Evolutionary conservation across 768 basidiomycete species (phyloP).

Genomic region (Suillus ampliporus): DNA sequence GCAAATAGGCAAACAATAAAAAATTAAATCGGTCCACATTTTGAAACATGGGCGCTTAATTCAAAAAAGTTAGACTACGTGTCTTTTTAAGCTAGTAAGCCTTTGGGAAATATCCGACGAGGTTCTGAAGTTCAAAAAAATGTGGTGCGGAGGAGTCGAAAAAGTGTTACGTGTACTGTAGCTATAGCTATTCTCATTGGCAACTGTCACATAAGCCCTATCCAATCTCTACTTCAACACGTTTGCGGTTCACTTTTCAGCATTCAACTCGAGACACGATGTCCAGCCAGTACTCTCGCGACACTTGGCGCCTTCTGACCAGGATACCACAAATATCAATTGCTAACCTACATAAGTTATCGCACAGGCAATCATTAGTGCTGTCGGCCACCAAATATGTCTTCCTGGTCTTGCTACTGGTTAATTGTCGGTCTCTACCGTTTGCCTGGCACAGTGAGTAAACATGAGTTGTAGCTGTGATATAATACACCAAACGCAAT

Average conservation of each 20-base stretch:
- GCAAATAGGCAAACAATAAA: too few relatives aligned
- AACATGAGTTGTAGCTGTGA: constrained; percentile 1
- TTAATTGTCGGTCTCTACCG: constrained; percentile 67
- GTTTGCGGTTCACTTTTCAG: not conserved
- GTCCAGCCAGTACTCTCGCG: not conserved
- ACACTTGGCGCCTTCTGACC: not conserved
- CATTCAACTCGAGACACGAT: not conserved
- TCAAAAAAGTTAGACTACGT: too few relatives aligned
- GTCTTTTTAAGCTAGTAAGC: too few relatives aligned
- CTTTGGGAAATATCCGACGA: too few relatives aligned
- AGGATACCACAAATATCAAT: constrained; percentile 3
- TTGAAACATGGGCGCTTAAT: too few relatives aligned
- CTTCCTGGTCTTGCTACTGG: constrained; percentile 53
- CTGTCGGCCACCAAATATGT: constrained; percentile 48
- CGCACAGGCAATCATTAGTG: not conserved
- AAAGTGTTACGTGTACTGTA: too few relatives aligned
- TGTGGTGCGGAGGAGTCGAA: too few relatives aligned
- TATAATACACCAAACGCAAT: not conserved
- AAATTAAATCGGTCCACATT: too few relatives aligned
- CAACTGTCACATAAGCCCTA: not conserved
- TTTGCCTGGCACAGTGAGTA: constrained; percentile 72
- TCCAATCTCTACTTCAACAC: not conserved
- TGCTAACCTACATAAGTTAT: not conserved
- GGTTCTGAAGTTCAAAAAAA: too few relatives aligned
- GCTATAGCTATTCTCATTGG: not conserved